Evolutionary conservation across 2,329 filamentous ascomycete species (phyloP).

Genomic region (Diaporthe caulivora): DNA sequence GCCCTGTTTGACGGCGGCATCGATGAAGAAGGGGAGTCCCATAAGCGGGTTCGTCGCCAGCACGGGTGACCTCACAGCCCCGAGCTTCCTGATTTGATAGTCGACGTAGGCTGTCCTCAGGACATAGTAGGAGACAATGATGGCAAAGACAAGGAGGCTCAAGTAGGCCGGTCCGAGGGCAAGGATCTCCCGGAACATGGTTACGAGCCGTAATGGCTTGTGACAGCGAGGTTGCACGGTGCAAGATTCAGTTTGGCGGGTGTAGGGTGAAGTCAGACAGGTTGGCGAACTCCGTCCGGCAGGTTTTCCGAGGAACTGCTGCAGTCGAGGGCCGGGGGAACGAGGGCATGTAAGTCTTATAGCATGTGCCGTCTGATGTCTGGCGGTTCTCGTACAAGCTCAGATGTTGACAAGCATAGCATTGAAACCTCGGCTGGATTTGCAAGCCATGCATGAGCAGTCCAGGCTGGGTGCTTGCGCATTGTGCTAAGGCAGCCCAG

Average conservation of each 20-base stretch:
- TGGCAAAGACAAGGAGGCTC: conserved; percentile 29
- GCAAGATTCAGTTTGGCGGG: neutral
- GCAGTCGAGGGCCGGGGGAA: neutral
- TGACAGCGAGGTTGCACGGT: conserved; percentile 13
- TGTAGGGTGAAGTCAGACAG: conserved; percentile 7
- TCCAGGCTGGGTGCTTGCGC: conserved; percentile 6
- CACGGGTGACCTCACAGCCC: conserved; percentile 50
- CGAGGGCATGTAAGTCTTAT: conserved; percentile 28
- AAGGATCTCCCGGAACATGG: conserved; percentile 36
- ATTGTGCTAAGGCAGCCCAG: neutral
- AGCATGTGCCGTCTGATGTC: conserved; percentile 23
- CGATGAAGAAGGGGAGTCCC: conserved; percentile 48
- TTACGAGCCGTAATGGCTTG: neutral
- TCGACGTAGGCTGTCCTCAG: conserved; percentile 44
- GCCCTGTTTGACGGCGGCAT: conserved; percentile 46
- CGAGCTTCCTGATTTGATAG: conserved; percentile 47
- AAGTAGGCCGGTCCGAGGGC: conserved; percentile 32
- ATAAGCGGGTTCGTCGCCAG: conserved; percentile 51
- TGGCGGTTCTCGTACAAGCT: conserved; percentile 18
- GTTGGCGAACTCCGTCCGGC: conserved; percentile 23
- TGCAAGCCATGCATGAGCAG: neutral
- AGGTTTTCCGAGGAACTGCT: neutral
- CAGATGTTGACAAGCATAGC: conserved; percentile 24
- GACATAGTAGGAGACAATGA: conserved; percentile 41
- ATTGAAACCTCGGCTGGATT: conserved; percentile 30